Percentiles rank a stretch among this genome's conserved stretches.
These are phyloP conservation scores for Pouteria glomerata DNA, from an alignment of 148 eudicot genomes.

Conservation along the genomic window DNA sequence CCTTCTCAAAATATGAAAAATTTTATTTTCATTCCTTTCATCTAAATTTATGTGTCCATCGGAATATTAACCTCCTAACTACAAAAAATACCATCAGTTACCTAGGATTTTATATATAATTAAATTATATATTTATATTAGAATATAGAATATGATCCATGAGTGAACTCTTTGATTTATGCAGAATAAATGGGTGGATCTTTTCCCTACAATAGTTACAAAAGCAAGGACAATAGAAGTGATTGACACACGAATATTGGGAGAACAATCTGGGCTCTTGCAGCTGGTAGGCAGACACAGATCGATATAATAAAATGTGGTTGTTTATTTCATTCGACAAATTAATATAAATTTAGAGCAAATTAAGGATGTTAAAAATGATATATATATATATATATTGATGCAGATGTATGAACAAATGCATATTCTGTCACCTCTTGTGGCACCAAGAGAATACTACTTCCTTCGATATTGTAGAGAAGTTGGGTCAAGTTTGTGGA, in stretches of 20 bases:
- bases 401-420: slow-evolving; percentile 45
- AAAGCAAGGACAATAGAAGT: slow-evolving; percentile 35
- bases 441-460: slow-evolving; percentile 39
- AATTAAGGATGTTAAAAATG: not conserved
- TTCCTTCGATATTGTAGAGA: slow-evolving; percentile 40
- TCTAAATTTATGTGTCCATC: no score
- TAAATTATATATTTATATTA: not conserved
- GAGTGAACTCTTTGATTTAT: slow-evolving; percentile 12
- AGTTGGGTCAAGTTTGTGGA: slow-evolving; percentile 36
- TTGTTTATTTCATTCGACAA: not conserved
- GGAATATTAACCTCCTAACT: no score
- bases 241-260: slow-evolving; percentile 29
- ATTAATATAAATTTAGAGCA: no score
- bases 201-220: slow-evolving; percentile 47
- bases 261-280: slow-evolving; percentile 25
- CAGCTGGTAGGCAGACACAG: slow-evolving; percentile 33
- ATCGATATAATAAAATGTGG: no score
- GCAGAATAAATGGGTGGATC: slow-evolving; percentile 50
- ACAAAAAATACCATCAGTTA: no score
- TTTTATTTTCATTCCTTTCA: no score
- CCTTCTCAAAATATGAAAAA: no score
- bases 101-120: no score
- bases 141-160: no score
- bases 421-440: slow-evolving; percentile 46
- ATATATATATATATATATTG: no score